Evolutionary conservation across 805 yeast genomes (phyloP).

Genomic region (Kodamaea fukazawae): DNA sequence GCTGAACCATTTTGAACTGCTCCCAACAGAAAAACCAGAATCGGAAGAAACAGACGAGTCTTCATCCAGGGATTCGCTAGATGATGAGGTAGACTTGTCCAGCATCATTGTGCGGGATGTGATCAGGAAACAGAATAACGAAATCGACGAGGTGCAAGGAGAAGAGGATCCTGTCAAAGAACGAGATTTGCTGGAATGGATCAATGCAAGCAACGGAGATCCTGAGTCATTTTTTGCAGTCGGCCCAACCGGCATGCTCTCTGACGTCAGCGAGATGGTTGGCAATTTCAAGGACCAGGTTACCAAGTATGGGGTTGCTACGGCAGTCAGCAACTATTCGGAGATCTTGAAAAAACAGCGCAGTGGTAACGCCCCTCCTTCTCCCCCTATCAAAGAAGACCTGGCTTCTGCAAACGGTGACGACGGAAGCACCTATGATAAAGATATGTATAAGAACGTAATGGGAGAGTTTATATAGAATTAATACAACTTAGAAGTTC

Average conservation of each 20-base stretch:
- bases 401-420: neutral
- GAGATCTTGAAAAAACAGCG: constrained; percentile 8
- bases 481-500: neutral
- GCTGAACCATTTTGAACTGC: constrained; percentile 53
- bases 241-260: constrained; percentile 71
- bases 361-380: too few relatives aligned
- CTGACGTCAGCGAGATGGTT: constrained; percentile 60
- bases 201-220: constrained; percentile 38
- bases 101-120: constrained; percentile 33
- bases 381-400: constrained; percentile 1
- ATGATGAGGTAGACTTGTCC: constrained; percentile 26
- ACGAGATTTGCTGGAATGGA: constrained; percentile 43
- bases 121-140: constrained; percentile 34
- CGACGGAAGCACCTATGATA: constrained; percentile 2
- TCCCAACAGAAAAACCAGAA: constrained; percentile 15
- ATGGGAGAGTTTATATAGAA: constrained; percentile 8
- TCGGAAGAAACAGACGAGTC: neutral
- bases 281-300: constrained; percentile 44
- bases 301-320: constrained; percentile 17
- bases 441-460: constrained; percentile 1
- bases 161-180: constrained; percentile 16
- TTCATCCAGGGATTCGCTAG: constrained; percentile 21
- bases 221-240: constrained; percentile 44
- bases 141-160: constrained; percentile 24
- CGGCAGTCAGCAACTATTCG: constrained; percentile 10